These are phyloP conservation scores for Hypoxylon sp. DNA, from an alignment of 2,329 filamentous ascomycete species.

Conservation along the genomic window DNA sequence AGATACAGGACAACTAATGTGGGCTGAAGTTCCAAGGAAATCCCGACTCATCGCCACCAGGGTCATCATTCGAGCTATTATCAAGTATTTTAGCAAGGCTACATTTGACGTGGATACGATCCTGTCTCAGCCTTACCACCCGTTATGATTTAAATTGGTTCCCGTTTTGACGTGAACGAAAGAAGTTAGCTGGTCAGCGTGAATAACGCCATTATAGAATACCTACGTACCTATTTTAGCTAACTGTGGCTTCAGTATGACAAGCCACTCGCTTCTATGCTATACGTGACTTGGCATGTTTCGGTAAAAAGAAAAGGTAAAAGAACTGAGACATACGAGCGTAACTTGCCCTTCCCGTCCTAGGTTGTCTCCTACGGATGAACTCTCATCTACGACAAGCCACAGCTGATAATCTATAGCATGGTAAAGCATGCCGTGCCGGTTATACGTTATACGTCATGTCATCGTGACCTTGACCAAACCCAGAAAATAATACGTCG, in stretches of 20 bases:
- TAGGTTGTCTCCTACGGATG: not conserved
- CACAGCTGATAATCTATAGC: not conserved
- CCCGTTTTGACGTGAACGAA: not conserved
- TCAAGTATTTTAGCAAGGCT: not conserved
- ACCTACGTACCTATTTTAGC: not conserved
- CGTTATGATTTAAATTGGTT: slow-evolving; percentile 4
- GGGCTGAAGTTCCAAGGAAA: not conserved
- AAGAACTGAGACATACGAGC: not conserved
- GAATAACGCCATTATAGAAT: not conserved
- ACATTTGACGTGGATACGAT: not conserved
- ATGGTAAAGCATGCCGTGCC: not conserved
- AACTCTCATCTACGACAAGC: not conserved
- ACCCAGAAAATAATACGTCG: not conserved
- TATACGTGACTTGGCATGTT: not conserved
- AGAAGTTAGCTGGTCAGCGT: not conserved
- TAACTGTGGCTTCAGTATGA: not conserved
- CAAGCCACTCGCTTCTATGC: not conserved
- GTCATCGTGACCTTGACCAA: not conserved
- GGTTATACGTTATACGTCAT: not conserved
- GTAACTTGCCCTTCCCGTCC: not conserved
- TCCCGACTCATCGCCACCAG: not conserved
- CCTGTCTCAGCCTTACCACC: not conserved
- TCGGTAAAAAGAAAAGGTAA: not conserved
- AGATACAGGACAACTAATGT: not conserved
- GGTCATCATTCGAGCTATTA: not conserved